Conservation (phyloP, 768 basidiomycete genomes). For the Crepidotus variabilis region DNA sequence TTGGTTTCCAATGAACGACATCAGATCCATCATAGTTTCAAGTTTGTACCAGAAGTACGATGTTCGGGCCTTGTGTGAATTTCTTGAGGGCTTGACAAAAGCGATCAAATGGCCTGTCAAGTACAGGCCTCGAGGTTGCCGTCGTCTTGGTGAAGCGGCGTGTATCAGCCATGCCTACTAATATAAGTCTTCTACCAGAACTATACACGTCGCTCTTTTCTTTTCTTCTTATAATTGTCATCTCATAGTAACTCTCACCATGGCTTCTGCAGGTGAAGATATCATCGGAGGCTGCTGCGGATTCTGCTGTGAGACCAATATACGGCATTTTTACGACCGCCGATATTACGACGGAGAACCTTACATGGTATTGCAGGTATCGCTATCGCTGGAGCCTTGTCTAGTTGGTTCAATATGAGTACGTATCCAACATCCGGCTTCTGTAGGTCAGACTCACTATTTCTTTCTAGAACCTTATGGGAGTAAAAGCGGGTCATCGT, state of each 20-base stretch:
- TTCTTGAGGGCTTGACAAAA: too few species aligned
- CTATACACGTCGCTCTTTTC: not conserved
- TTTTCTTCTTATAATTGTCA: not conserved
- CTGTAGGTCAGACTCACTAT: not conserved
- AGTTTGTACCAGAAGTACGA: too few species aligned
- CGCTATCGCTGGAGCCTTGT: constrained; percentile 17
- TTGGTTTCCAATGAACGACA: too few species aligned
- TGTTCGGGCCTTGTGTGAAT: too few species aligned
- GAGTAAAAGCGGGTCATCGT: constrained; percentile 3
- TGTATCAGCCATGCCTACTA: too few species aligned
- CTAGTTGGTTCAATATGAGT: constrained; percentile 19
- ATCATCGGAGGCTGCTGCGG: constrained; percentile 12
- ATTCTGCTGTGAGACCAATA: constrained; percentile 20
- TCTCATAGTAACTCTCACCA: constrained; percentile 4
- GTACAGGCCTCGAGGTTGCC: too few species aligned
- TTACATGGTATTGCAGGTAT: constrained; percentile 7
- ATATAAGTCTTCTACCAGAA: not conserved
- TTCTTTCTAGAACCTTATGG: constrained; percentile 13
- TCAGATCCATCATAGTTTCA: too few species aligned
- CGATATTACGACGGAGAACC: too few species aligned
- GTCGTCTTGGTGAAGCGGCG: too few species aligned
- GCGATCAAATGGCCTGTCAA: too few species aligned
- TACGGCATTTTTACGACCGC: too few species aligned
- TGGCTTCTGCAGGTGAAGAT: constrained; percentile 16
- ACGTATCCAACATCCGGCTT: not conserved